phyloP scores from a whole-genome alignment of 495 filamentous ascomycete genomes.

The Penicillium lagena region DNA sequence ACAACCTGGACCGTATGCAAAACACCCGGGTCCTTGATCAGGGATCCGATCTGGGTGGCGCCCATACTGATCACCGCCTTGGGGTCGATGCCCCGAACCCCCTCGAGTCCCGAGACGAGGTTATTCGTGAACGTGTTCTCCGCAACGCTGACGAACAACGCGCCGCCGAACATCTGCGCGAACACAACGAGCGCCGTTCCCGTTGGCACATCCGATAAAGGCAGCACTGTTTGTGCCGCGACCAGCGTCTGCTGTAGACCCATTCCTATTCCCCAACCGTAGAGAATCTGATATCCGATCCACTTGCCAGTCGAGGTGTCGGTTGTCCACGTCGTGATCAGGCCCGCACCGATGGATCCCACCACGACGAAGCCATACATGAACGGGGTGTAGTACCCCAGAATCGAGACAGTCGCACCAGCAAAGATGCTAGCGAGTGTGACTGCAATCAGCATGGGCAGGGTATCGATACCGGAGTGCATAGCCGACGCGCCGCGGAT shows the following conservation, averaged over 20 bases:
- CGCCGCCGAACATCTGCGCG: conserved; percentile 63
- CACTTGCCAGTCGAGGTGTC: conserved; percentile 49
- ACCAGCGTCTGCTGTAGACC: conserved; percentile 65
- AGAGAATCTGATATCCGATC: conserved; percentile 74
- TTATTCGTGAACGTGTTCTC: conserved; percentile 75
- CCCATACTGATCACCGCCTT: conserved; percentile 49
- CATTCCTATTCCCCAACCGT: conserved; percentile 62
- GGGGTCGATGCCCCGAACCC: conserved; percentile 47
- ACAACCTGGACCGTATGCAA: conserved; percentile 54
- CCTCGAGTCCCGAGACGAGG: conserved; percentile 50
- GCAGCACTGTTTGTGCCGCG: conserved; percentile 61
- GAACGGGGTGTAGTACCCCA: conserved; percentile 75
- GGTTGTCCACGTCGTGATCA: conserved; percentile 57
- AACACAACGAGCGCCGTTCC: conserved; percentile 65
- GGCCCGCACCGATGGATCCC: conserved; percentile 59
- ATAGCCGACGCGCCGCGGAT: conserved; percentile 64
- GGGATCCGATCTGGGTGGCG: conserved; percentile 56
- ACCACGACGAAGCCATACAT: conserved; percentile 57
- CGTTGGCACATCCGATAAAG: conserved; percentile 55
- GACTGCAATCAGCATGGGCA: conserved; percentile 63
- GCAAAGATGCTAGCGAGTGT: conserved; percentile 55
- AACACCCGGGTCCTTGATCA: conserved; percentile 31
- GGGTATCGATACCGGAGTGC: conserved; percentile 67
- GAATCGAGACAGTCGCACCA: conserved; percentile 51
- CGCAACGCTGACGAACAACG: conserved; percentile 67